A percentile compares a stretch with the other conserved stretches of the same genome.
phyloP scores from a whole-genome alignment of 2,329 filamentous ascomycete genomes.

The Calycina herbarum region DNA sequence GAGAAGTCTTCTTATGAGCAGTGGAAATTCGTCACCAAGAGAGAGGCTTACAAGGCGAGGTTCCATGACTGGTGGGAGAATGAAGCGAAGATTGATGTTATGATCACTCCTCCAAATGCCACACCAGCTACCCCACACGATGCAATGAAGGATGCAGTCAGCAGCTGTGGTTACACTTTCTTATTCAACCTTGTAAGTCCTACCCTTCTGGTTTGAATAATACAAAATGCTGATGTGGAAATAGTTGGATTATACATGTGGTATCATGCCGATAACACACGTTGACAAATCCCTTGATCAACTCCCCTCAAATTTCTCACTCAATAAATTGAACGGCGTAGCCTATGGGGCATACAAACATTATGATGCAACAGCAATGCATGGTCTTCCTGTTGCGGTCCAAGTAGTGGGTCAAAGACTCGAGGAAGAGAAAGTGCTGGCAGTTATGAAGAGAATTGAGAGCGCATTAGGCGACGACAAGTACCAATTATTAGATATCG shows the following conservation, averaged over 20 bases:
- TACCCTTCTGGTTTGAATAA: neutral
- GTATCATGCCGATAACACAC: slow-evolving; percentile 81
- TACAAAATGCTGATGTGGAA: neutral
- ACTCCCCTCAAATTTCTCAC: slow-evolving; percentile 60
- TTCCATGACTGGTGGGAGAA: slow-evolving; percentile 91
- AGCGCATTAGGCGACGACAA: slow-evolving; percentile 63
- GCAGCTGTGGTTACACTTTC: slow-evolving; percentile 90
- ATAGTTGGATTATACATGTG: slow-evolving; percentile 80
- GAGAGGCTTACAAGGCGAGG: slow-evolving; percentile 73
- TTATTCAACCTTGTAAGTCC: slow-evolving; percentile 77
- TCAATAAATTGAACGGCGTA: slow-evolving; percentile 72
- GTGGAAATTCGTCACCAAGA: slow-evolving; percentile 75
- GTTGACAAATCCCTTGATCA: slow-evolving; percentile 71
- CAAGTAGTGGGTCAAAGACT: slow-evolving; percentile 37
- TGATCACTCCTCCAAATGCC: slow-evolving; percentile 83
- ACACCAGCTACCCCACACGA: slow-evolving; percentile 85
- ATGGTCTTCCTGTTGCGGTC: slow-evolving; percentile 81
- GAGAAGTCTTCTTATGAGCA: slow-evolving; percentile 74
- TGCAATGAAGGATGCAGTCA: slow-evolving; percentile 82
- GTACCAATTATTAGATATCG: slow-evolving; percentile 50
- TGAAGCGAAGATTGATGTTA: slow-evolving; percentile 68
- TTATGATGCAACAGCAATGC: slow-evolving; percentile 81
- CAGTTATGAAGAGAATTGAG: slow-evolving; percentile 57
- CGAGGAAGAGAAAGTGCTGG: slow-evolving; percentile 39
- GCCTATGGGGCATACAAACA: slow-evolving; percentile 81